Evolutionary conservation across 2,329 filamentous ascomycete genomes (phyloP), one percentile per base, ranked within the genome.

Genomic region (Hymenoscyphus infarciens): DNA sequence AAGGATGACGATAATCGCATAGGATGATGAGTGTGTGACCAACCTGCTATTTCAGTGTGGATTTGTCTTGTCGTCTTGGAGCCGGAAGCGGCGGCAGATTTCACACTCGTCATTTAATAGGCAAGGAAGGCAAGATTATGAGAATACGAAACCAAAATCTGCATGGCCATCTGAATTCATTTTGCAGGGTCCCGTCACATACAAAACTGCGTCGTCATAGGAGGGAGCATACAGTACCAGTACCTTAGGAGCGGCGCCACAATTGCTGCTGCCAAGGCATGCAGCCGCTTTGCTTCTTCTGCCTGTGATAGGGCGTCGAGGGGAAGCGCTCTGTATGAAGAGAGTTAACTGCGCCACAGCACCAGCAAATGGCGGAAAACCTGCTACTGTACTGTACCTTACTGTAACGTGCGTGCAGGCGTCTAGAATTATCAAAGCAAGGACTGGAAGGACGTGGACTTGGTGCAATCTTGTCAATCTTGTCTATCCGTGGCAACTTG

Each of bases 111-210:
- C 33, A 7, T 35, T 35, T 35, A 35, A 35, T 35, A 35, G 33
- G 5, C 33, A 35, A 8, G 42, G 8, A 22, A 7, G 42, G 7
- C n/a, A 42, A 42, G 39, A 22, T 5, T 22, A 49, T 10, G 19
- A 45, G 39, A 45, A 45, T 33, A 6, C 7, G 31, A 45, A 19
- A 19, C 39, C 39, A n/a, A n/a, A 45, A 45, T 22, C 39, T 45
- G 16, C 39, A 45, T 45, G n/a, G 16, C n/a, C n/a, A 45, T 3
- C 16, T 45, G 39, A 19, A 49, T 11, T 22, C 8, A 49, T 49
- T 49, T 49, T 49, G 42, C 42, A 52, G 22, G 45, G 45, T 52
- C 19, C 25, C 45, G 45, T 52, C 19, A 52, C 45, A 52, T 52
- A 22, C 8, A 52, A 52, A 52, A 52, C 45, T 5, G 45, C 45